Conservation (phyloP, 164 flowering plant species). For the Magnolia changhungtana region DNA sequence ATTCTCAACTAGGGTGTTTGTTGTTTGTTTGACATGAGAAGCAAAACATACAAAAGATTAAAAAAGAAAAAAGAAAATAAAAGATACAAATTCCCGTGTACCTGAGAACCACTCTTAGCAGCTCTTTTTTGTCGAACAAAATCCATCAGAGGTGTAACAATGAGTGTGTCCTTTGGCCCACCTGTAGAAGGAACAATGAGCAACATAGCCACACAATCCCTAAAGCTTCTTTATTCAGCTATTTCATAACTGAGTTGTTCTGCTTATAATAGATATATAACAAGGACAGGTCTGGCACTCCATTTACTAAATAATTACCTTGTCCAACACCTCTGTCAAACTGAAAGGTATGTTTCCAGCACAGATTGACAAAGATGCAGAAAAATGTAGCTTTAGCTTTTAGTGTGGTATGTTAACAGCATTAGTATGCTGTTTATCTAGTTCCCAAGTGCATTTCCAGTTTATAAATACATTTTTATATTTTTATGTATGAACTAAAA, state of each 20-base stretch:
- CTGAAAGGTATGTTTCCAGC: neutral
- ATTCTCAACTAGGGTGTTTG: neutral
- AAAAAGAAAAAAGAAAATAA: neutral
- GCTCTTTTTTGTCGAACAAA: slow-evolving; percentile 87
- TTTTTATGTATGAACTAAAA: neutral
- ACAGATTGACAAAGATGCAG: neutral
- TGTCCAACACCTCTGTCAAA: neutral
- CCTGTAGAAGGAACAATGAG: slow-evolving; percentile 31
- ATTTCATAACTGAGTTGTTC: too few relatives aligned
- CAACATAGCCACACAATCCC: neutral
- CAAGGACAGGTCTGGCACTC: neutral
- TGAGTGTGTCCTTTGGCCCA: slow-evolving; percentile 60
- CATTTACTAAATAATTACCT: neutral
- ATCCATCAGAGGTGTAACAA: slow-evolving; percentile 87
- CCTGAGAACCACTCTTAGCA: slow-evolving; percentile 75
- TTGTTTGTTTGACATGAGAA: neutral
- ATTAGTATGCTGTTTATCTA: too few relatives aligned
- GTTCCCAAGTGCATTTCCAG: neutral
- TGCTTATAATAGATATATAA: neutral
- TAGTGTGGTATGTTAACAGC: neutral
- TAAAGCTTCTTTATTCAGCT: neutral
- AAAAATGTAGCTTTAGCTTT: neutral
- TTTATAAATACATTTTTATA: too few relatives aligned
- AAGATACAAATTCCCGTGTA: slow-evolving; percentile 15
- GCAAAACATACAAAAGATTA: neutral